A percentile compares a stretch with the other conserved stretches of the same genome.
phyloP scores from a whole-genome alignment of 2,329 filamentous ascomycete genomes.

The Geosmithia flava region DNA sequence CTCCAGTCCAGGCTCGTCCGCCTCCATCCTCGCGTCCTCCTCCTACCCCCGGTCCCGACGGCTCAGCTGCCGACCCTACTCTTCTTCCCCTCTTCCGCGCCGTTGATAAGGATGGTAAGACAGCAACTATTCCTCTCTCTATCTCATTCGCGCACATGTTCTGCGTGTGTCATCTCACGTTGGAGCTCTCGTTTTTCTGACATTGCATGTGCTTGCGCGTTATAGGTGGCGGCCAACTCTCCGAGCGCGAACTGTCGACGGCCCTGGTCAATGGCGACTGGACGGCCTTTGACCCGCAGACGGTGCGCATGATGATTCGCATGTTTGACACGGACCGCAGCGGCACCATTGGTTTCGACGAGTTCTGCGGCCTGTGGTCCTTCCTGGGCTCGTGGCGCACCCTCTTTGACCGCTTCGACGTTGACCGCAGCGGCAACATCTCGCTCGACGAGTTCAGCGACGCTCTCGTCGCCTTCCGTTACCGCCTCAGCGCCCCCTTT shows the following conservation, averaged over 20 bases:
- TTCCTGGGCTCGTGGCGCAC: conserved; percentile 90
- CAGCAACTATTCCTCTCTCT: not conserved
- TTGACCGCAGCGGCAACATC: conserved; percentile 78
- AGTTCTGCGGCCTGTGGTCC: conserved; percentile 93
- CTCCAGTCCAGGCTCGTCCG: conserved; percentile 33
- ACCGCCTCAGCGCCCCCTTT: conserved; percentile 75
- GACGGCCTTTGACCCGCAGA: conserved; percentile 85
- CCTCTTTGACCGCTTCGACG: conserved; percentile 91
- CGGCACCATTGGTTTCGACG: conserved; percentile 84
- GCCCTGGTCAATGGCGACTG: conserved; percentile 96
- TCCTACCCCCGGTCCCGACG: conserved; percentile 45
- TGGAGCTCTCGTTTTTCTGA: not conserved
- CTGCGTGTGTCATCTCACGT: too few species aligned
- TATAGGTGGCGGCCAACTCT: conserved; percentile 64
- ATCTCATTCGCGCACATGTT: not conserved
- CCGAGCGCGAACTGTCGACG: conserved; percentile 73
- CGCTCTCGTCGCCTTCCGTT: conserved; percentile 85
- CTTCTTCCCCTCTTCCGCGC: conserved; percentile 79
- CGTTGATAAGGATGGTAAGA: conserved; percentile 70
- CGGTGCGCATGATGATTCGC: conserved; percentile 97
- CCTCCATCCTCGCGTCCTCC: conserved; percentile 50
- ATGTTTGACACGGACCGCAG: conserved; percentile 95
- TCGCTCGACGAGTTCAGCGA: conserved; percentile 78
- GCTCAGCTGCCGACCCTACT: conserved; percentile 50
- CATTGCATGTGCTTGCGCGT: not conserved